A percentile compares a stretch with the other conserved stretches of the same genome.
Evolutionary conservation across 2,329 filamentous ascomycete species (phyloP).

Genomic region (Fusarium nisikadoi): DNA sequence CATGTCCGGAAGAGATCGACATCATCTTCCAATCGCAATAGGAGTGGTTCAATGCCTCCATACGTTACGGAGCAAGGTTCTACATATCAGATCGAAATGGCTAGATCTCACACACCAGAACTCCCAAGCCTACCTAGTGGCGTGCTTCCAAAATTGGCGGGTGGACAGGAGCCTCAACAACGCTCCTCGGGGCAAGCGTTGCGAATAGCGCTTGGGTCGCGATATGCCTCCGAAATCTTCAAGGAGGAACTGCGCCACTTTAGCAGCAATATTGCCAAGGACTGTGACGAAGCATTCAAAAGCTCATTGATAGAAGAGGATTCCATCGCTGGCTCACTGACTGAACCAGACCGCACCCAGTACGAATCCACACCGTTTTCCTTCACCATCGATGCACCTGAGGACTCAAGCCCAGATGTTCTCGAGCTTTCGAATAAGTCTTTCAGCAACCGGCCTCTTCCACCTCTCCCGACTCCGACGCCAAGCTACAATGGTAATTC

Average conservation of each 20-base stretch:
- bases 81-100: slow-evolving; percentile 34
- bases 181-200: slow-evolving; percentile 13
- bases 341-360: slow-evolving; percentile 46
- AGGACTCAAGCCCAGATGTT: slow-evolving; percentile 30
- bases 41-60: slow-evolving; percentile 27
- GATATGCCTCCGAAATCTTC: slow-evolving; percentile 52
- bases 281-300: slow-evolving; percentile 93
- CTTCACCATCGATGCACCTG: slow-evolving; percentile 51
- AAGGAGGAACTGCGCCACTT: slow-evolving; percentile 85
- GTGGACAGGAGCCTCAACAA: slow-evolving; percentile 14
- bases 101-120: slow-evolving; percentile 46
- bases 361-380: slow-evolving; percentile 56
- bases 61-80: slow-evolving; percentile 36
- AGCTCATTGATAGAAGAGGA: slow-evolving; percentile 62
- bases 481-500: slow-evolving; percentile 28
- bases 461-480: slow-evolving; percentile 56
- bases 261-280: slow-evolving; percentile 85
- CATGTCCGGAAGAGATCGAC: slow-evolving; percentile 56
- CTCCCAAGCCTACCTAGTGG: slow-evolving; percentile 41
- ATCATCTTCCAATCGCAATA: slow-evolving; percentile 44
- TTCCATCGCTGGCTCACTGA: slow-evolving; percentile 49
- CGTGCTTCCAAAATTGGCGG: slow-evolving; percentile 42
- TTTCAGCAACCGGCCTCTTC: slow-evolving; percentile 63
- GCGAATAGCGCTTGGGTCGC: slow-evolving; percentile 24
- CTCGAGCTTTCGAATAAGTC: slow-evolving; percentile 44